These are phyloP conservation scores for Trichoderma oligosporum DNA, from an alignment of 2,329 filamentous ascomycete species.

Conservation along the genomic window DNA sequence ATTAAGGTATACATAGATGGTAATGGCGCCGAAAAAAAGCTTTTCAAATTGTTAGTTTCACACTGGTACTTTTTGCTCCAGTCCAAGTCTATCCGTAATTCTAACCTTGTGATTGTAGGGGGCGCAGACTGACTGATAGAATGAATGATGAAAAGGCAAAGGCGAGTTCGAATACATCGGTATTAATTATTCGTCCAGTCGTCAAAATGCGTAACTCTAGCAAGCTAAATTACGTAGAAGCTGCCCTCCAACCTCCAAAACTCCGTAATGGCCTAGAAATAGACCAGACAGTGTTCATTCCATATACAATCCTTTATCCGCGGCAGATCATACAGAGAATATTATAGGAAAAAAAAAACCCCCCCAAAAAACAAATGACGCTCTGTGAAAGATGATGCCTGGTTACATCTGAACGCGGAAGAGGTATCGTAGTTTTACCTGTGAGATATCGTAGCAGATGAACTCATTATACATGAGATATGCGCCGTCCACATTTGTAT, in stretches of 20 bases:
- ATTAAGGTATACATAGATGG: too few relatives aligned
- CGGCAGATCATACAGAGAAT: too few relatives aligned
- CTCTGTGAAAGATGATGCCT: neutral
- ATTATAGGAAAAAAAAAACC: neutral
- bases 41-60: too few relatives aligned
- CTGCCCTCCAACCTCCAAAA: neutral
- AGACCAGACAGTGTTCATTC: neutral
- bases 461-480: slow-evolving; percentile 68
- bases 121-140: too few relatives aligned
- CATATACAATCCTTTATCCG: neutral
- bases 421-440: slow-evolving; percentile 67
- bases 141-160: too few relatives aligned
- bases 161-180: neutral
- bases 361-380: neutral
- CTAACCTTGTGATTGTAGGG: too few relatives aligned
- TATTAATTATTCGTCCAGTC: slow-evolving; percentile 10
- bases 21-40: too few relatives aligned
- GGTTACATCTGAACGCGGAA: slow-evolving; percentile 55
- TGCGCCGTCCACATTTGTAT: slow-evolving; percentile 45
- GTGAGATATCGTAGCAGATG: slow-evolving; percentile 66
- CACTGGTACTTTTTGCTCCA: too few relatives aligned
- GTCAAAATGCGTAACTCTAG: neutral
- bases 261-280: neutral
- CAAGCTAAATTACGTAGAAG: slow-evolving; percentile 4
- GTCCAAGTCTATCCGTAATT: too few relatives aligned